Conservation (phyloP, 345 rosid genomes). For the Hibiscus syriacus region DNA sequence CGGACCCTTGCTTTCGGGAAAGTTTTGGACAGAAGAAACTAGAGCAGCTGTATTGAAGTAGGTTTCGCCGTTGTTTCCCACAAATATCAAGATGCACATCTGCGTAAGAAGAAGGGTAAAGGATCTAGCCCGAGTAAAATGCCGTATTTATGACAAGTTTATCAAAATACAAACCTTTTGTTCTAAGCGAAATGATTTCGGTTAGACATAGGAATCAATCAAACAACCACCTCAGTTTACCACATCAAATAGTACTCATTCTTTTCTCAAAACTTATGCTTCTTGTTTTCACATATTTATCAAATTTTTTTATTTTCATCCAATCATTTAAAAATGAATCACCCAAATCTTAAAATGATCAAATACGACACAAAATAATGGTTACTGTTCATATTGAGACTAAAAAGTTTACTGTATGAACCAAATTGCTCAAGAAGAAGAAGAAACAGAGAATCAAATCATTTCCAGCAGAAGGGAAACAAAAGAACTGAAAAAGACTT, state of each 20-base stretch:
- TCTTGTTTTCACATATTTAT: neutral
- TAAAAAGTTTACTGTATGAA: neutral
- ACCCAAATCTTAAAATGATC: neutral
- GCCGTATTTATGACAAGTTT: neutral
- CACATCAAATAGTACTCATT: neutral
- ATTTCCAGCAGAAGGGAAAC: neutral
- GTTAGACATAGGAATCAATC: neutral
- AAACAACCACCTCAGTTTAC: neutral
- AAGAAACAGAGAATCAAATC: conserved; percentile 2
- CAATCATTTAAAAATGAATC: neutral
- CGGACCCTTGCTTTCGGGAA: conserved; percentile 93
- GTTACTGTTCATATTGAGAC: neutral
- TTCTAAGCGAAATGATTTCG: neutral
- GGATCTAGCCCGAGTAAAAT: conserved; percentile 5
- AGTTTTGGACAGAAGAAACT: conserved; percentile 93
- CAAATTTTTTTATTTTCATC: neutral
- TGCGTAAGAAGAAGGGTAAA: conserved; percentile 23
- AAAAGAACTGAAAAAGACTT: neutral
- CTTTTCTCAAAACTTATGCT: neutral
- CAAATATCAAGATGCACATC: conserved; percentile 91
- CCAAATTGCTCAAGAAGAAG: neutral
- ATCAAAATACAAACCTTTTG: neutral
- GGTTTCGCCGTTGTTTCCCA: conserved; percentile 96
- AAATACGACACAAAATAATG: neutral
- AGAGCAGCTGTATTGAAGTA: too few relatives aligned